A percentile compares a stretch with the other conserved stretches of the same genome.
phyloP scores from a whole-genome alignment of 2,329 filamentous ascomycete species.

The Botrytis galanthina region DNA sequence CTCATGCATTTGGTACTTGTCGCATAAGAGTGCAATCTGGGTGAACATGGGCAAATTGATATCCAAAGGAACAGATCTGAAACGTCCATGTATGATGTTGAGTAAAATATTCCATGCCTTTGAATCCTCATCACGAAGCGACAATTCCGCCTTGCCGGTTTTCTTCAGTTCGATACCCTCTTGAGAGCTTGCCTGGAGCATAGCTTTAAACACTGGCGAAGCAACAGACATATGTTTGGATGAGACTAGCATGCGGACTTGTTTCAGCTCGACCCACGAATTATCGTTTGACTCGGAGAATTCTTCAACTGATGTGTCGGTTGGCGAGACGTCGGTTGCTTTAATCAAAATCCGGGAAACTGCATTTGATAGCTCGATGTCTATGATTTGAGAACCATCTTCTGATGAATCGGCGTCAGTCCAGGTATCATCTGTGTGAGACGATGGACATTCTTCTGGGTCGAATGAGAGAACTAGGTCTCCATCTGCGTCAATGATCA shows the following conservation, averaged over 20 bases:
- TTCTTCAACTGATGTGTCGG: not conserved
- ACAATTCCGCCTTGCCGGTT: not conserved
- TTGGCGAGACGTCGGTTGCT: not conserved
- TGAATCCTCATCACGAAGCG: not conserved
- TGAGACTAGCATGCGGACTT: not conserved
- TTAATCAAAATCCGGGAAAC: not conserved
- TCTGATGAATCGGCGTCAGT: not conserved
- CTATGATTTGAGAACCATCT: not conserved
- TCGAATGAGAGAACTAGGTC: not conserved
- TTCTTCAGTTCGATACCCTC: not conserved
- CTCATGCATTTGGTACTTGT: conserved; percentile 10
- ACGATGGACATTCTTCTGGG: not conserved
- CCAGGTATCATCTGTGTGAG: not conserved
- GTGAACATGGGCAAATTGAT: not conserved
- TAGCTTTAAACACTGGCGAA: not conserved
- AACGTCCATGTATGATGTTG: not conserved
- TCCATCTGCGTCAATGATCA: not conserved
- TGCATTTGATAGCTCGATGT: not conserved
- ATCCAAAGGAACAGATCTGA: not conserved
- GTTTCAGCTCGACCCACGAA: not conserved
- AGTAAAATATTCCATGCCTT: not conserved
- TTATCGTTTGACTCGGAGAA: fast-evolving
- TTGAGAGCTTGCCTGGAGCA: not conserved
- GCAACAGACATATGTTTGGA: not conserved
- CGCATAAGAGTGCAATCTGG: not conserved